A percentile compares a stretch with the other conserved stretches of the same genome.
Evolutionary conservation across 31 red algal species (phyloP).

Genomic region (Pterothamnion heteromorphum): DNA sequence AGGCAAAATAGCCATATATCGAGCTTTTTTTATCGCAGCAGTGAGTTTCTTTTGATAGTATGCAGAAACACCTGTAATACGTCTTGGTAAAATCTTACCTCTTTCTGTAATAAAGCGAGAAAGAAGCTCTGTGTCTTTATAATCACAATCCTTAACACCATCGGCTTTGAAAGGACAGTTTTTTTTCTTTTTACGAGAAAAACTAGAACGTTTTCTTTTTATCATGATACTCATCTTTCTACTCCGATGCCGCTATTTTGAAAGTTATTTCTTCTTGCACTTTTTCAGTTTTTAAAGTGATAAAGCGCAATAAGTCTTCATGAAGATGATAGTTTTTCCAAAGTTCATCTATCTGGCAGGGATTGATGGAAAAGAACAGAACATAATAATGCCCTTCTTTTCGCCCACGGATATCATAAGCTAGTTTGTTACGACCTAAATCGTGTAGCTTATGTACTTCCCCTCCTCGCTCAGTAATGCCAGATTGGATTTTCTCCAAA

Average conservation of each 20-base stretch:
- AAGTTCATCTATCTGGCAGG: conserved; percentile 13
- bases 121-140: background rate
- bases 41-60: background rate
- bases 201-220: too few relatives aligned
- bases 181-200: background rate
- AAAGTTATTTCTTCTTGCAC: too few relatives aligned
- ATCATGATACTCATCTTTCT: too few relatives aligned
- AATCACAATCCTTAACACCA: background rate
- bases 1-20: background rate
- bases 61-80: background rate
- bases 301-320: too few relatives aligned
- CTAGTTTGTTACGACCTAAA: conserved; percentile 31
- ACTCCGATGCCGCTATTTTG: too few relatives aligned
- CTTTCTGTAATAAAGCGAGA: background rate
- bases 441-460: conserved; percentile 19
- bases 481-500: conserved; percentile 34
- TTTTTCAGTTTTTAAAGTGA: too few relatives aligned
- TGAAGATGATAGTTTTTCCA: background rate
- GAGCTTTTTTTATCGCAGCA: background rate
- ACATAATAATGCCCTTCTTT: conserved; percentile 32
- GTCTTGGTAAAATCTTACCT: background rate
- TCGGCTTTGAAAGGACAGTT: background rate
- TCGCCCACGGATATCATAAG: conserved; percentile 24
- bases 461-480: conserved; percentile 12
- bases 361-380: background rate